Evolutionary conservation across 2,329 filamentous ascomycete genomes (phyloP).

Genomic region (Epichloe gansuensis): DNA sequence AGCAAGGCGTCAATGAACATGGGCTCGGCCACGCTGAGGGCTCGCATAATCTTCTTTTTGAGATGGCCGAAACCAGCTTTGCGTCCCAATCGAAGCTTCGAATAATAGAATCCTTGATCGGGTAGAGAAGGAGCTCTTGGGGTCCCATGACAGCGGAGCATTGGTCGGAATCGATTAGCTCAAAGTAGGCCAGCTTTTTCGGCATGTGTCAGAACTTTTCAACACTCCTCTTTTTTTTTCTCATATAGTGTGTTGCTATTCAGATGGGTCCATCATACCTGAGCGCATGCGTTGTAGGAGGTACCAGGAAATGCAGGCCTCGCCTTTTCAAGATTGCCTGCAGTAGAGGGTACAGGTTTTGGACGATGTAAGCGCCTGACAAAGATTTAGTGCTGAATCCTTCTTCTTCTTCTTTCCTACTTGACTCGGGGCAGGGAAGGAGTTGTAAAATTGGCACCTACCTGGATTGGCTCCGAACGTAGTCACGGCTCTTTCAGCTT

Average conservation of each 20-base stretch:
- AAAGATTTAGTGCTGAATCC: background rate
- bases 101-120: conserved; percentile 66
- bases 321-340: conserved; percentile 61
- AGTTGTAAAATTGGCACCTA: conserved; percentile 22
- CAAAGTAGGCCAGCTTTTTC: conserved; percentile 58
- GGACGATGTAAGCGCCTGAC: conserved; percentile 57
- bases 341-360: conserved; percentile 64
- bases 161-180: conserved; percentile 52
- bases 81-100: conserved; percentile 54
- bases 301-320: conserved; percentile 63
- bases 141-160: conserved; percentile 72
- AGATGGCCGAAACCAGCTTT: conserved; percentile 48
- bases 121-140: conserved; percentile 75
- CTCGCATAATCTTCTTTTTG: conserved; percentile 60
- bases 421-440: background rate
- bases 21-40: conserved; percentile 52
- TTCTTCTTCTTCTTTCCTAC: background rate
- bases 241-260: background rate
- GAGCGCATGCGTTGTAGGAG: conserved; percentile 77
- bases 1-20: conserved; percentile 76
- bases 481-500: conserved; percentile 68
- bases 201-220: background rate
- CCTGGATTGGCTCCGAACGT: conserved; percentile 73
- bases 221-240: background rate
- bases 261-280: conserved; percentile 41